A percentile compares a stretch with the other conserved stretches of the same genome.
These are phyloP conservation scores for Xylaria multiplex DNA, from an alignment of 2,329 filamentous ascomycete genomes.

Conservation along the genomic window DNA sequence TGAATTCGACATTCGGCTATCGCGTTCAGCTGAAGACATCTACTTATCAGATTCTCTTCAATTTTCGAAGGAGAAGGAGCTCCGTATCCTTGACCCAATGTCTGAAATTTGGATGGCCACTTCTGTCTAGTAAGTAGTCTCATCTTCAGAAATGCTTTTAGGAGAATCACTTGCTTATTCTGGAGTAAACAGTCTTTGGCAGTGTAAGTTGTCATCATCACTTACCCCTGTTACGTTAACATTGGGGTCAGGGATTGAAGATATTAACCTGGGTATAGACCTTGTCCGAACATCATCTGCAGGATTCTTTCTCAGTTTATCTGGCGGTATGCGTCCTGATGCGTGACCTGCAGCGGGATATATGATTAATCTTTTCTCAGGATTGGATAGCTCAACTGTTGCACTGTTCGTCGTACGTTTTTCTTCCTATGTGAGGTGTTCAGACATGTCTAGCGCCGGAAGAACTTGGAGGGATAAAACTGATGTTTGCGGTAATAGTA, in stretches of 20 bases:
- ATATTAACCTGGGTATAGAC: neutral
- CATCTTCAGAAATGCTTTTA: too few relatives aligned
- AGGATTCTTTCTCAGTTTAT: slow-evolving; percentile 33
- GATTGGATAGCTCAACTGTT: too few relatives aligned
- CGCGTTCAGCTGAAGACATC: slow-evolving; percentile 28
- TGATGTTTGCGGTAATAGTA: too few relatives aligned
- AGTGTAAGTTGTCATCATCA: neutral
- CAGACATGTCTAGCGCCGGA: too few relatives aligned
- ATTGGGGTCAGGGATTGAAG: too few relatives aligned
- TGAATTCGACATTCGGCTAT: slow-evolving; percentile 29
- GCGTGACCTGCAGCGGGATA: neutral
- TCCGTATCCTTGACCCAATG: slow-evolving; percentile 36
- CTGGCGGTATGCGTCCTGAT: slow-evolving; percentile 13
- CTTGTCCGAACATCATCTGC: slow-evolving; percentile 29
- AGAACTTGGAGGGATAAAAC: too few relatives aligned
- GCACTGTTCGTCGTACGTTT: too few relatives aligned
- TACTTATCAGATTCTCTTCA: slow-evolving; percentile 21
- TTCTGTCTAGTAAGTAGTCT: slow-evolving; percentile 22
- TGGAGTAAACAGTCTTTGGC: slow-evolving; percentile 21
- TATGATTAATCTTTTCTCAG: neutral
- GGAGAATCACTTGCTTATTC: too few relatives aligned
- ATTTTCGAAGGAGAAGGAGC: slow-evolving; percentile 27
- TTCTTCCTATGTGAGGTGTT: too few relatives aligned
- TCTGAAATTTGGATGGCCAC: slow-evolving; percentile 35
- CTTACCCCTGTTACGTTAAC: too few relatives aligned